A percentile compares a stretch with the other conserved stretches of the same genome.
These are phyloP conservation scores for Hydrangea macrophylla DNA, from an alignment of 148 eudicot genomes.

Conservation along the genomic window DNA sequence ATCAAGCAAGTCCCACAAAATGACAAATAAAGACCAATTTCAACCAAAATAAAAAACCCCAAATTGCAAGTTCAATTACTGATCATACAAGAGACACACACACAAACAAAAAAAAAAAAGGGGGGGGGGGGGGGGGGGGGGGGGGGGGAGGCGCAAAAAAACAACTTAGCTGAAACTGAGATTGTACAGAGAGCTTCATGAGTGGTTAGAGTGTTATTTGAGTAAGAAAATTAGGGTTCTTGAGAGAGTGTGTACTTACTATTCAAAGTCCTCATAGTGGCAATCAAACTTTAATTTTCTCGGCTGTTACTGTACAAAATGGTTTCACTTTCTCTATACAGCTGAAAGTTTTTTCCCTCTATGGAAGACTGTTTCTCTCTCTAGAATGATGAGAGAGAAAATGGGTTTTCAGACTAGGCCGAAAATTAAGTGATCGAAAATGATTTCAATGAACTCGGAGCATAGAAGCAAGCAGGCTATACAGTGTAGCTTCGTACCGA, in stretches of 20 bases:
- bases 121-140: too few relatives aligned
- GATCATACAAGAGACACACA: constrained; percentile 13
- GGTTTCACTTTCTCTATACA: too few relatives aligned
- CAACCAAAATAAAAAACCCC: constrained; percentile 12
- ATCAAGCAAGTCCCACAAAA: constrained; percentile 1
- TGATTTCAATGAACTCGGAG: background rate
- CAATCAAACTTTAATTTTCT: constrained; percentile 27
- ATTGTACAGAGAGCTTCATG: background rate
- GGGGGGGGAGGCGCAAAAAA: too few relatives aligned
- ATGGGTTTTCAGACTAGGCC: constrained; percentile 1
- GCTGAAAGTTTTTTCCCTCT: background rate
- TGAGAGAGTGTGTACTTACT: constrained; percentile 21
- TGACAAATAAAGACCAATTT: constrained; percentile 17
- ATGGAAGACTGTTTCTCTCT: constrained; percentile 17
- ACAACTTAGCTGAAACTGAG: constrained; percentile 9
- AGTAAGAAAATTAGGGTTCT: constrained; percentile 17
- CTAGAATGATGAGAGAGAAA: constrained; percentile 10
- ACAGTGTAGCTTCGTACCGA: constrained; percentile 6
- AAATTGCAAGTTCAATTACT: constrained; percentile 6
- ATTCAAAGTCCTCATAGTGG: constrained; percentile 12
- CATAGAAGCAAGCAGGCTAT: too few relatives aligned
- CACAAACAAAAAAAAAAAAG: constrained; percentile 3
- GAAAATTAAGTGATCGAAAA: constrained; percentile 18
- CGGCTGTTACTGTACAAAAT: constrained; percentile 6
- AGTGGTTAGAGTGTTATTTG: constrained; percentile 25